Base-by-base conservation (phyloP, 2,329 filamentous ascomycete species). In the Elsinoe perseae region DNA sequence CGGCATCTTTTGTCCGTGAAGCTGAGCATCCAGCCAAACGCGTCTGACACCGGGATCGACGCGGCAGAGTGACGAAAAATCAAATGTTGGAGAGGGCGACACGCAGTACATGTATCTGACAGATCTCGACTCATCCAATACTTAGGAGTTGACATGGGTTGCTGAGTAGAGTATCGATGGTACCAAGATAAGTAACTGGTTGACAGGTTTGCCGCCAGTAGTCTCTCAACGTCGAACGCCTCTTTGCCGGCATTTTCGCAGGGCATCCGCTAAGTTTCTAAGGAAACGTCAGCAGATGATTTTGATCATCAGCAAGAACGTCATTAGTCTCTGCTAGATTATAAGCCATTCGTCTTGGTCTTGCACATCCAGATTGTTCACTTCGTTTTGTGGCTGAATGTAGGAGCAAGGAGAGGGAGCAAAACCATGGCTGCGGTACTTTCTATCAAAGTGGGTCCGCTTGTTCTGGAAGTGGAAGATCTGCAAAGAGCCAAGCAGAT, bases 171-270 rank as follows among this genome's bases (percentile, higher is more conserved):
- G 18, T 52, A 38, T 52, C 48, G 18, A 52, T 52, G 48, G 30
- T 52, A 34, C 27, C 48, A 21, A 36, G 28, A 34, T 36, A 52
- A 36, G 48, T 28, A 25, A 32, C 30, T 32, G 48, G 48, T 52
- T 52, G 30, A 52, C 48, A 52, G 48, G 30, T 52, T 44, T 52
- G 48, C 48, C 48, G 48, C 48, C 48, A 52, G 48, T 52, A 52
- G 48, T 52, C 30, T 38, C 48, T 52, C 48, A 52, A 52, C 48
- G 48, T 52, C 48, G 48, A 52, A 38, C 48, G 28, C 48, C 25
- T 25, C 48, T 34, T 25, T n/a, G 30, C 20, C 28, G 28, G 18
- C 16, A 20, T 34, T 52, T n/a, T 32, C 10, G 28, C 28, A 23
- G 48, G 30, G 9, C 9, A 34, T 18, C 30, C 27, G 48, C n/a